Evolutionary conservation across 2,329 filamentous ascomycete genomes (phyloP), one percentile per base, ranked within the genome.

Genomic region (Cladorrhinum sp.): DNA sequence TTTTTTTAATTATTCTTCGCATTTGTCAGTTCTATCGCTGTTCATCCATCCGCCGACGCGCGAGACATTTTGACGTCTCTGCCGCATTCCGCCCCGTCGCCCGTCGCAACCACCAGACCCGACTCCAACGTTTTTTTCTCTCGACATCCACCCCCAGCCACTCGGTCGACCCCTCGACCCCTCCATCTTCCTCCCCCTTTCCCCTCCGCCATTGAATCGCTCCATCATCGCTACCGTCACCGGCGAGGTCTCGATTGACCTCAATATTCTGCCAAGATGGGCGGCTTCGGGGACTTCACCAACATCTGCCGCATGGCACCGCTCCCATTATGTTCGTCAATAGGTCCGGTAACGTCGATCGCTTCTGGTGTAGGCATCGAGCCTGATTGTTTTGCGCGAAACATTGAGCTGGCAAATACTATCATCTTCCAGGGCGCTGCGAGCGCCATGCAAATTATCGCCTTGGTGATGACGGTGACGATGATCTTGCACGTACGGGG

Each of bases 401-500:
- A 95, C 71, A 94, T 99, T 75, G 93, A 97, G 76, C 77, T 98
- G 67, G 95, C 93, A 68, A 99, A 99, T 79, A 99, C 95, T 46
- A 94, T 98, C 78, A 99, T 99, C 72, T 99, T 99, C 74, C 88
- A 98, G 77, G 91, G 88, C 72, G 95, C 93, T 26, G 87, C 92
- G 21, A 91, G 91, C 64, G 92, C 94, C 72, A 91, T 95, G 78
- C 95, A 99, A 76, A 98, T 99, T 67, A 79, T 90, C 60, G 91
- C 94, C 14, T 80, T 99, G 62, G 80, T 87, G 69, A 97, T 99
- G 94, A 96, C 92, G 3, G 90, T 94, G 8, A 89, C 96, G 71
- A 99, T 99, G 95, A 92, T 99, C 64, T 82, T 99, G 66, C 95
- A 99, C 75, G 91, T 99, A 65, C 86, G 95, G 69, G 94, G 91